Base-by-base conservation (phyloP, 805 yeast genomes). In the Yueomyces sinensis region DNA sequence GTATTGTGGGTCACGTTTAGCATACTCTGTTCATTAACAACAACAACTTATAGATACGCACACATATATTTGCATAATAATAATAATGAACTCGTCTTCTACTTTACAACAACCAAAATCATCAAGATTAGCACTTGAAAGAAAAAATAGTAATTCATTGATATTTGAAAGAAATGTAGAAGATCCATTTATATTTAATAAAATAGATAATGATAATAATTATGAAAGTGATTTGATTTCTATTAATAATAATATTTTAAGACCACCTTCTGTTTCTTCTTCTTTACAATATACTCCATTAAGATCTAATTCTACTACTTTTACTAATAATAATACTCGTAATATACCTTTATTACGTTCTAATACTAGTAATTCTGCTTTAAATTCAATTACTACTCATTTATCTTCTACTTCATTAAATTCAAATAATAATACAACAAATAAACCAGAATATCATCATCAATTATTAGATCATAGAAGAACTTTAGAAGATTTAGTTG, bases 121-220 rank as follows among this genome's bases (percentile, higher is more conserved):
- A n/a, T n/a, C n/a, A n/a, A n/a, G n/a, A n/a, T n/a, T n/a, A n/a
- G n/a, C n/a, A n/a, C n/a, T n/a, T n/a, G n/a, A n/a, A 7, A 20
- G 24, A 11, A 20, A 20, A 20, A 20, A 20, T 20, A 20, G 24
- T 31, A 35, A 32, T 20, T 70, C 78, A 9, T 51, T 66, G 50
- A 78, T 77, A 43, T 80, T 73, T 50, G 86, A 76, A 46, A 62
- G 83, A 38, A 66, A 71, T 33, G 83, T 76, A 4, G 80, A 76
- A 49, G 82, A 75, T 42, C 75, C 74, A 11, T 25, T 25, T 42
- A 60, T 17, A 46, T 40, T 27, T 29, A 7, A 7, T 20, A 7
- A 36, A 17, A 11, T 27, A 5, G 19, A 27, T 17, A 27, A 17
- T 5, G 13, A 14, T 15, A 29, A 29, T 29, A 6, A 20, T 20